A percentile compares a stretch with the other conserved stretches of the same genome.
Conservation (phyloP, 2,329 filamentous ascomycete genomes). For the Phyllosticta citribraziliensis region DNA sequence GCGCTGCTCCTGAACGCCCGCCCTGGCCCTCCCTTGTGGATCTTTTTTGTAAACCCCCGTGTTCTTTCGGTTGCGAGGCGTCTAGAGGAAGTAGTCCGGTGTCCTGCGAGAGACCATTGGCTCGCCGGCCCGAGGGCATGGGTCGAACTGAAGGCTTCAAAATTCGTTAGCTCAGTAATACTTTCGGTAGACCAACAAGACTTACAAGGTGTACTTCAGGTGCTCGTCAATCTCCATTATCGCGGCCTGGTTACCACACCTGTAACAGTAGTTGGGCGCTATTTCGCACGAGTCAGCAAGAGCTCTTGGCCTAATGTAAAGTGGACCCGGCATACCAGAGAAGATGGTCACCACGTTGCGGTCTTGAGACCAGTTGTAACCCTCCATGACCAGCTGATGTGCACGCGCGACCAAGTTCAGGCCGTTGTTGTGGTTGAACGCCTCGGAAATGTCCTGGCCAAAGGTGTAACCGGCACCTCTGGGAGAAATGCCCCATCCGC, state of each 20-base stretch:
- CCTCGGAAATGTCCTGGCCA: slow-evolving; percentile 94
- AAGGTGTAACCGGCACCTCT: slow-evolving; percentile 93
- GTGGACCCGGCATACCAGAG: slow-evolving; percentile 46
- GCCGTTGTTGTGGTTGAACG: slow-evolving; percentile 97
- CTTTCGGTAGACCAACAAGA: slow-evolving; percentile 18
- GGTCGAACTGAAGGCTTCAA: slow-evolving; percentile 91
- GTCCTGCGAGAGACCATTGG: slow-evolving; percentile 95
- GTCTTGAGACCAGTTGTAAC: slow-evolving; percentile 99
- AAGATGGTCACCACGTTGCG: slow-evolving; percentile 98
- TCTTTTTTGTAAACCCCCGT: neutral
- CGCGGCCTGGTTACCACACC: slow-evolving; percentile 97
- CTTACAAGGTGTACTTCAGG: slow-evolving; percentile 98
- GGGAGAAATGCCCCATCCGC: slow-evolving; percentile 91
- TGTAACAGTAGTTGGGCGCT: slow-evolving; percentile 77
- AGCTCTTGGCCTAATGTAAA: neutral
- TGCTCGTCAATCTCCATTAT: slow-evolving; percentile 99
- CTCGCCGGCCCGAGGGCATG: slow-evolving; percentile 91
- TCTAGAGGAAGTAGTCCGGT: slow-evolving; percentile 95
- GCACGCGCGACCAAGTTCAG: slow-evolving; percentile 85
- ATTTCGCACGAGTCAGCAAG: slow-evolving; percentile 19
- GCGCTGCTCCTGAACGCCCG: neutral
- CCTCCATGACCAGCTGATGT: slow-evolving; percentile 98
- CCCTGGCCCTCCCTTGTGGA: neutral
- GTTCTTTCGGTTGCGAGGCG: neutral
- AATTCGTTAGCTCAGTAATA: neutral